Evolutionary conservation across 1,139 yeast genomes (phyloP).

Genomic region (Pichia sp.): DNA sequence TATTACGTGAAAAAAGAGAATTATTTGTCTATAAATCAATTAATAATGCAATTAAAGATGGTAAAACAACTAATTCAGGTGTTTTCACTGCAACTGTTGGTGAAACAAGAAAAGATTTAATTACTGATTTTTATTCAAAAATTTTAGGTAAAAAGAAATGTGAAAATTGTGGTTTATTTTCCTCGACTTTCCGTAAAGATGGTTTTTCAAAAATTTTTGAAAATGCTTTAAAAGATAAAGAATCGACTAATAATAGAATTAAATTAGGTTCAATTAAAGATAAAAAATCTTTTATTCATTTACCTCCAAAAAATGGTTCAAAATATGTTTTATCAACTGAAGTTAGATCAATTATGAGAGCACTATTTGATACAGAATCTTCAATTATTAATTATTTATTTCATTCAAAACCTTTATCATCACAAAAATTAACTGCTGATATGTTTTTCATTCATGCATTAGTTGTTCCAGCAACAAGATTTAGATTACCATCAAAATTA

Average conservation of each 20-base stretch:
- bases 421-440: slow-evolving; percentile 62
- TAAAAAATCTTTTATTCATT: slow-evolving; percentile 25
- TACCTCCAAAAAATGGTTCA: slow-evolving; percentile 55
- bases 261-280: slow-evolving; percentile 74
- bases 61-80: slow-evolving; percentile 62
- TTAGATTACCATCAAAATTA: slow-evolving; percentile 91
- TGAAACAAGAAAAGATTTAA: slow-evolving; percentile 75
- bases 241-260: slow-evolving; percentile 70
- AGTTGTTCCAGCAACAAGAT: slow-evolving; percentile 94
- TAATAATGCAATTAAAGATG: slow-evolving; percentile 70
- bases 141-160: slow-evolving; percentile 77
- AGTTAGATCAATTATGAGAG: slow-evolving; percentile 67
- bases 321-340: slow-evolving; percentile 86
- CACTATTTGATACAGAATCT: slow-evolving; percentile 71
- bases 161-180: slow-evolving; percentile 93
- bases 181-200: slow-evolving; percentile 91
- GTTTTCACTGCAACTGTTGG: slow-evolving; percentile 75
- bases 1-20: slow-evolving; percentile 49
- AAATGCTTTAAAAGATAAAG: slow-evolving; percentile 76
- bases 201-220: slow-evolving; percentile 92
- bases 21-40: slow-evolving; percentile 66
- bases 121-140: slow-evolving; percentile 71
- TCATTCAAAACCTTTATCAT: slow-evolving; percentile 65
- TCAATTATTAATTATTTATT: slow-evolving; percentile 55
- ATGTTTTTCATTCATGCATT: slow-evolving; percentile 83